A percentile compares a stretch with the other conserved stretches of the same genome.
Conservation (phyloP, 169 alveolate genomes). For the Cytauxzoon felis region DNA sequence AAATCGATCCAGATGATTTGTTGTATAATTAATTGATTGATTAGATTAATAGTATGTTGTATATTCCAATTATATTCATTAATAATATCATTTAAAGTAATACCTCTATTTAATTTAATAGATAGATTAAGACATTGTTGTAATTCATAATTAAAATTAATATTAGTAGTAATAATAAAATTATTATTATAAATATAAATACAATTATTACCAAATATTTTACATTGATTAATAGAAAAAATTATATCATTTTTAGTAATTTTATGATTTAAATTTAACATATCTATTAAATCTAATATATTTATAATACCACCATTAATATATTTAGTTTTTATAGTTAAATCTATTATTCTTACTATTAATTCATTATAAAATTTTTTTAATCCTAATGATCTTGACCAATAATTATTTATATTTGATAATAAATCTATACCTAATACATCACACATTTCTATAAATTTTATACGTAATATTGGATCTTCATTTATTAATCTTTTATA, state of each 20-base stretch:
- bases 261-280: slow-evolving; percentile 7
- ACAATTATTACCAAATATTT: slow-evolving; percentile 27
- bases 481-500: slow-evolving; percentile 11
- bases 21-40: slow-evolving; percentile 12
- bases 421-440: slow-evolving; percentile 41
- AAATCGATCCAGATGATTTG: slow-evolving; percentile 48
- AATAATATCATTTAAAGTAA: slow-evolving; percentile 5
- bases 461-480: slow-evolving; percentile 34
- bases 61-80: slow-evolving; percentile 6
- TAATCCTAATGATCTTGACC: slow-evolving; percentile 11
- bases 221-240: neutral
- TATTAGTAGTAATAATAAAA: slow-evolving; percentile 26
- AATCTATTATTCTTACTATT: slow-evolving; percentile 18
- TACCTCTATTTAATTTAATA: slow-evolving; percentile 12
- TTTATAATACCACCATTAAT: slow-evolving; percentile 46
- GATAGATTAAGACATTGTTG: neutral
- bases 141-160: neutral
- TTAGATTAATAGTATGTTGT: slow-evolving; percentile 7
- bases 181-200: slow-evolving; percentile 13
- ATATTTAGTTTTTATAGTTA: slow-evolving; percentile 33
- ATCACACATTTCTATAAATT: slow-evolving; percentile 48
- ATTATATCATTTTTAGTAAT: slow-evolving; percentile 23
- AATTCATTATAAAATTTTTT: slow-evolving; percentile 7
- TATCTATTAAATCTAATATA: slow-evolving; percentile 8
- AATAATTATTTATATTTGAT: neutral